Evolutionary conservation across 164 flowering plant genomes (phyloP).

Genomic region (Echeveria elegans): DNA sequence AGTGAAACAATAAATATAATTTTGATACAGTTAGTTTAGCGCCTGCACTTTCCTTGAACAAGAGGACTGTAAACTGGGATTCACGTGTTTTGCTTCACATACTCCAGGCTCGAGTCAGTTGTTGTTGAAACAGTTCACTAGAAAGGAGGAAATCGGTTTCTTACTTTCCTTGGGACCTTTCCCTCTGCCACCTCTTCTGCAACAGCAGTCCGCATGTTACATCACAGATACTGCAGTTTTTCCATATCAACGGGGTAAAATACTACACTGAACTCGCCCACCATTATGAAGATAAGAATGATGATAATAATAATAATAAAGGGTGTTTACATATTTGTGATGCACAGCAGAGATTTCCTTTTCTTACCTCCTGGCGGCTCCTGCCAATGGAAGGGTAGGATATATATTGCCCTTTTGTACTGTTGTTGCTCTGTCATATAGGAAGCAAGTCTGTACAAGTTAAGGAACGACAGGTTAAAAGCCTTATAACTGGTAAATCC

Average conservation of each 20-base stretch:
- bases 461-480: too few relatives aligned
- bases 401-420: neutral
- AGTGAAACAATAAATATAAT: neutral
- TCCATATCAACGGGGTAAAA: neutral
- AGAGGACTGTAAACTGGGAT: slow-evolving; percentile 85
- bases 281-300: too few relatives aligned
- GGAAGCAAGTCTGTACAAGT: neutral
- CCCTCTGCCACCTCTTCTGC: slow-evolving; percentile 83
- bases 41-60: slow-evolving; percentile 40
- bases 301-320: too few relatives aligned
- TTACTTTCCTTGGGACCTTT: slow-evolving; percentile 66
- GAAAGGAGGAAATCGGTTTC: slow-evolving; percentile 1
- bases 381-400: neutral
- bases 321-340: too few relatives aligned
- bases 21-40: neutral
- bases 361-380: too few relatives aligned
- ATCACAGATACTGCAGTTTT: slow-evolving; percentile 54
- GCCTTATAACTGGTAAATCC: too few relatives aligned
- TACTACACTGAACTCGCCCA: too few relatives aligned
- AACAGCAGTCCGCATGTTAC: slow-evolving; percentile 80
- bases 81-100: slow-evolving; percentile 76
- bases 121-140: too few relatives aligned
- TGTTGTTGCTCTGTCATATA: neutral
- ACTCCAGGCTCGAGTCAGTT: slow-evolving; percentile 56
- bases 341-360: too few relatives aligned